Evolutionary conservation across 2,329 filamentous ascomycete species (phyloP), one percentile per base, ranked within the genome.

Genomic region (Fusarium pseudograminearum): DNA sequence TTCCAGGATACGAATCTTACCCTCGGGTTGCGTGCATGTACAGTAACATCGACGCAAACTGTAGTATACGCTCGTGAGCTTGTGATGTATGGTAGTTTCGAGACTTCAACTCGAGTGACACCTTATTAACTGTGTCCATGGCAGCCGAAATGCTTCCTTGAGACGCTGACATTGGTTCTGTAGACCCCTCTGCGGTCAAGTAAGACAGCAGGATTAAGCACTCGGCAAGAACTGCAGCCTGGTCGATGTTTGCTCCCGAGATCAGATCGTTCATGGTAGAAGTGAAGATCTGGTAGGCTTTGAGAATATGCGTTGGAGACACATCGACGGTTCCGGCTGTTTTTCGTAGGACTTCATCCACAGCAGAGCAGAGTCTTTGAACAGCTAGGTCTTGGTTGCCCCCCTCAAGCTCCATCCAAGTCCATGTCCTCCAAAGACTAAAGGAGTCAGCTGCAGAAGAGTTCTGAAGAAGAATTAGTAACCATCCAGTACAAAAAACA

Each of bases 121-220:
- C 83, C 12, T 69, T 72, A 34, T 77, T 80, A 55, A 84, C 80
- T 58, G 75, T 77, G 10, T 74, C 74, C 70, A 85, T 83, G 36
- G 83, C 84, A n/a, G 84, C 80, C 10, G 81, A 79, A 34, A 91
- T 86, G 70, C 87, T 85, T 56, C 88, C 88, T 72, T 90, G 88
- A 0, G 74, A 73, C 1, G 67, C 70, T 2, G 83, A 84, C 11
- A 77, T 78, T 1, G 85, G 81, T 61, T 87, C 85, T 2, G 74
- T 79, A 30, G 76, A 77, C 9, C 78, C 78, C 4, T 74, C 73
- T 5, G 76, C 77, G 0, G 85, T 84, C 12, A 96, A 79, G 45
- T 97, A 97, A 8, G 85, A 81, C 5, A 94, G 80, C 5, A 97
- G 79, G 1, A 88, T 85, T 14, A 90, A 79, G 41, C 89, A 86